Percentiles rank a stretch among this genome's conserved stretches.
Conservation (phyloP, 2,329 filamentous ascomycete species). For the Neocatenulostroma microsporum region DNA sequence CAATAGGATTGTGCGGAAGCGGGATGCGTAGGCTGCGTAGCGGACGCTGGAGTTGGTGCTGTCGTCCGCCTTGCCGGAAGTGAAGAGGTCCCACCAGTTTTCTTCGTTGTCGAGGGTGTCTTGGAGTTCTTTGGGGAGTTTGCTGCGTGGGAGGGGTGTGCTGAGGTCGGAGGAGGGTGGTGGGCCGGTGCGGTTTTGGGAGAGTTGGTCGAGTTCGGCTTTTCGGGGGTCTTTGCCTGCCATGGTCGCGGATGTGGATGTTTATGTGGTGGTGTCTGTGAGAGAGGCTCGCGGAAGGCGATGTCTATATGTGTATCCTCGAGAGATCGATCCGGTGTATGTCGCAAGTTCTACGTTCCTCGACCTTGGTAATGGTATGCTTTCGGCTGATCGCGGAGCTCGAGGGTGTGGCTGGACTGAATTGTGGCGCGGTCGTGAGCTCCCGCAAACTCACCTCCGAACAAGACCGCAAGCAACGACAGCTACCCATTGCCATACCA, state of each 20-base stretch:
- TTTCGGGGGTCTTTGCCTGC: conserved; percentile 28
- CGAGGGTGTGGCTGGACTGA: too few relatives aligned
- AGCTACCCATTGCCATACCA: conserved; percentile 5
- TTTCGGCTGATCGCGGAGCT: too few relatives aligned
- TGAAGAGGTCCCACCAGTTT: conserved; percentile 53
- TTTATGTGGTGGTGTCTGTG: conserved; percentile 1
- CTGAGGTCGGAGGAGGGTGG: conserved; percentile 44
- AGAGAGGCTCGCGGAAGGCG: background rate
- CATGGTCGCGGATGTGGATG: conserved; percentile 22
- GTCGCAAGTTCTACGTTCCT: too few relatives aligned
- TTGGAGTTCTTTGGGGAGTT: conserved; percentile 49
- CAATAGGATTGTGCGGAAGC: conserved; percentile 59
- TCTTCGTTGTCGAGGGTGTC: conserved; percentile 55
- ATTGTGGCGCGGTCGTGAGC: too few relatives aligned
- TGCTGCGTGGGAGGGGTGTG: conserved; percentile 42
- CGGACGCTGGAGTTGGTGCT: conserved; percentile 78
- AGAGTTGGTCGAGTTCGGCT: conserved; percentile 17
- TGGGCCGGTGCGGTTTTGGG: conserved; percentile 35
- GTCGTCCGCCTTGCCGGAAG: conserved; percentile 63
- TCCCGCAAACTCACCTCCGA: too few relatives aligned
- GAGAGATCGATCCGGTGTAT: too few relatives aligned
- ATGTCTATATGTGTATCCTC: conserved; percentile 3
- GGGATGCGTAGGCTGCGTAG: conserved; percentile 86
- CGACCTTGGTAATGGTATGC: too few relatives aligned
- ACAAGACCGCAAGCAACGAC: background rate